phyloP scores from a whole-genome alignment of 805 yeast species.

The Kodamaea sagamina region DNA sequence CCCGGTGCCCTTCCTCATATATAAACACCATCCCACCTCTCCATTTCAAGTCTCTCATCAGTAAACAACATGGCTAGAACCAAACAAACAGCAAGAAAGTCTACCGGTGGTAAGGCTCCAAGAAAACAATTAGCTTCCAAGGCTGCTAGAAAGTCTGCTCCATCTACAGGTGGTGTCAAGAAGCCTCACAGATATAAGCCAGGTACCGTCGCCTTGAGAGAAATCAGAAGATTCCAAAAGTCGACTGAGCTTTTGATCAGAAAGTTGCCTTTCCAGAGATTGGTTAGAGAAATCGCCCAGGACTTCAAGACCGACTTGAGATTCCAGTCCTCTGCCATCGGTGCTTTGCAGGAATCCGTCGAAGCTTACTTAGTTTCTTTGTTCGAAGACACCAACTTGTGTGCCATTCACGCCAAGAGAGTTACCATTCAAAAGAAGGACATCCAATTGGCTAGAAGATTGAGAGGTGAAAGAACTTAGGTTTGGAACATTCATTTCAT shows the following conservation, averaged over 20 bases:
- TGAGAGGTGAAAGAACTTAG: constrained; percentile 93
- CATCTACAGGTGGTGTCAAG: constrained; percentile 91
- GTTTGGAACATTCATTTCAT: constrained; percentile 15
- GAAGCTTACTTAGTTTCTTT: constrained; percentile 96
- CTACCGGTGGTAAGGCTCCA: constrained; percentile 96
- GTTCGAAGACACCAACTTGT: constrained; percentile 97
- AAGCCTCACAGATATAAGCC: constrained; percentile 96
- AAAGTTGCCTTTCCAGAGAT: constrained; percentile 96
- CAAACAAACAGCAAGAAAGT: constrained; percentile 91
- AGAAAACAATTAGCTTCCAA: constrained; percentile 90
- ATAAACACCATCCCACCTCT: constrained; percentile 3
- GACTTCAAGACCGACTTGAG: constrained; percentile 91
- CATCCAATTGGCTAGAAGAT: constrained; percentile 95
- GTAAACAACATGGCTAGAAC: constrained; percentile 83
- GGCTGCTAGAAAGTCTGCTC: constrained; percentile 93
- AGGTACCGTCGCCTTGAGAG: constrained; percentile 95
- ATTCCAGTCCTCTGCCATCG: constrained; percentile 96
- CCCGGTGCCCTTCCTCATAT: background rate
- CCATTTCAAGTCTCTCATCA: background rate
- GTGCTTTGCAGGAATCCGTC: constrained; percentile 97
- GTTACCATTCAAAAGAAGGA: constrained; percentile 98
- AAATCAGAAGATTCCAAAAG: constrained; percentile 96
- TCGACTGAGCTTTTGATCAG: constrained; percentile 93
- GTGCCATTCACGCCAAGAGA: constrained; percentile 99
- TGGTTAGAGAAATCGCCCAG: constrained; percentile 93